Evolutionary conservation across 2,329 filamentous ascomycete genomes (phyloP).

Genomic region (Didymella glomerata): DNA sequence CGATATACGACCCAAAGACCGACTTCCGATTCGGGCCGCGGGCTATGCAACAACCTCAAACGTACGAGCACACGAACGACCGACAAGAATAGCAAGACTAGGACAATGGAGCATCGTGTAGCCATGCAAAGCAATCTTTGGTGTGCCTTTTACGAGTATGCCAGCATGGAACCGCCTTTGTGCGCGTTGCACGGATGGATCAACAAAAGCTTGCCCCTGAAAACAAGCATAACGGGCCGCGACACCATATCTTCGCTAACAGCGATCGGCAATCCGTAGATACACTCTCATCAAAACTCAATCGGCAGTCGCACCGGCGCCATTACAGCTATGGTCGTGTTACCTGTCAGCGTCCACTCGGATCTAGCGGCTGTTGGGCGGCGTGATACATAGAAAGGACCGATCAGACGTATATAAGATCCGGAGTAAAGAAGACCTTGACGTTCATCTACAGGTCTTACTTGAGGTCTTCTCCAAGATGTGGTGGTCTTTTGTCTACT

Average conservation of each 20-base stretch:
- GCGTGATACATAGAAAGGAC: slow-evolving; percentile 8
- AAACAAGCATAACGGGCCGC: not conserved
- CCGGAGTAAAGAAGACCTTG: not conserved
- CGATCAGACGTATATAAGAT: slow-evolving; percentile 11
- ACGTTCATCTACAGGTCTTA: not conserved
- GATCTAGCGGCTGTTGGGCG: slow-evolving; percentile 1
- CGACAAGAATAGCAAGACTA: not conserved
- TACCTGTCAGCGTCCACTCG: slow-evolving; percentile 6
- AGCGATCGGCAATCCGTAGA: not conserved
- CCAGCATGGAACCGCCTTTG: not conserved
- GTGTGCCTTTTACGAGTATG: not conserved
- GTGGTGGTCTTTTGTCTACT: not conserved
- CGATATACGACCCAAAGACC: slow-evolving; percentile 11
- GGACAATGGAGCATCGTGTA: not conserved
- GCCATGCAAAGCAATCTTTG: not conserved
- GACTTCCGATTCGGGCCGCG: slow-evolving; percentile 14
- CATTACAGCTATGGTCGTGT: slow-evolving; percentile 1
- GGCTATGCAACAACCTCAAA: slow-evolving; percentile 1
- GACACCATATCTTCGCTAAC: not conserved
- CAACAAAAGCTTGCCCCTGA: not conserved
- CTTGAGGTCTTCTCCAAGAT: not conserved
- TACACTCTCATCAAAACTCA: too few species aligned
- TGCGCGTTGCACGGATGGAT: not conserved
- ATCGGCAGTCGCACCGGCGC: slow-evolving; percentile 1
- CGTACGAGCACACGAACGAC: not conserved